These are phyloP conservation scores for Solanum sejunctum DNA, from an alignment of 257 asterid genomes.

Conservation along the genomic window DNA sequence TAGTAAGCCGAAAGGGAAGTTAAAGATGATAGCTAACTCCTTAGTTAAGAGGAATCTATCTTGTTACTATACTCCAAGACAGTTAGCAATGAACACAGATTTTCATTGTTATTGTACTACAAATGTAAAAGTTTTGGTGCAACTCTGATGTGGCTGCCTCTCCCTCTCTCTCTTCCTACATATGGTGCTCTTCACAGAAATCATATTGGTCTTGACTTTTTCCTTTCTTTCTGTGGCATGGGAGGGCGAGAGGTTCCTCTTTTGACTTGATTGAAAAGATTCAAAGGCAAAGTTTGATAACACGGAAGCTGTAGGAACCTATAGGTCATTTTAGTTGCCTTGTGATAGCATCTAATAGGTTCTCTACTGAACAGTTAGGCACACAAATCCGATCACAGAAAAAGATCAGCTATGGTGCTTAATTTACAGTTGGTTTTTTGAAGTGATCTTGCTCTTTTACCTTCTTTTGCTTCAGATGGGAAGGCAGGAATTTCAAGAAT, in stretches of 20 bases:
- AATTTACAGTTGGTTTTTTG: neutral
- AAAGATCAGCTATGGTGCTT: neutral
- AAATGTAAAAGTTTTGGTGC: neutral
- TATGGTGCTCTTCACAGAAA: neutral
- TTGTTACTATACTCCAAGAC: neutral
- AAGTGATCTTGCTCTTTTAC: neutral
- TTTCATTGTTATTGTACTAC: neutral
- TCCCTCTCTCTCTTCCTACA: neutral
- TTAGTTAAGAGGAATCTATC: neutral
- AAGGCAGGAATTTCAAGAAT: neutral
- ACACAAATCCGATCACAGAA: neutral
- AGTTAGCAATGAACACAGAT: neutral
- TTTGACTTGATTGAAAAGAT: neutral
- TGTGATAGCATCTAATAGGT: neutral
- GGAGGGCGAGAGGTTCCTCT: neutral
- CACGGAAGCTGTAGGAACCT: neutral
- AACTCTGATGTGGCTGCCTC: neutral
- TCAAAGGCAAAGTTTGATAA: neutral
- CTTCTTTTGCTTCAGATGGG: neutral
- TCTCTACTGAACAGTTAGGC: neutral
- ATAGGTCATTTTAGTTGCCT: neutral
- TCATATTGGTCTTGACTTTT: neutral
- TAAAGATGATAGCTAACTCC: slow-evolving; percentile 24
- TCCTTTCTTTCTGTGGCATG: neutral
- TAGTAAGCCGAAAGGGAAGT: slow-evolving; percentile 23